Evolutionary conservation across 2,329 filamentous ascomycete species (phyloP), one percentile per base, ranked within the genome.

Genomic region (Botrytis aclada): DNA sequence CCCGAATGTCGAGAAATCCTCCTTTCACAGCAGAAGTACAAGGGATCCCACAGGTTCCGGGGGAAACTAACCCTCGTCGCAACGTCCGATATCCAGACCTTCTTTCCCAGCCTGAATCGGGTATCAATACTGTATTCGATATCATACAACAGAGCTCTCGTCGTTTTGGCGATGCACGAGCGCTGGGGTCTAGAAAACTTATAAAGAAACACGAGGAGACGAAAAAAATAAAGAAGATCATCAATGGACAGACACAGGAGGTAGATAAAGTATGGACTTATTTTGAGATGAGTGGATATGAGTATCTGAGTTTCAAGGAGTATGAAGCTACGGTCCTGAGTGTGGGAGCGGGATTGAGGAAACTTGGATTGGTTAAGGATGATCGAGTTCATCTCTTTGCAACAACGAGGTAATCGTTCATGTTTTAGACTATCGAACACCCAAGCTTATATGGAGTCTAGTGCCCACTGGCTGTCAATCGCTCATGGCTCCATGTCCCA

Each of bases 201-300:
- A 84, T 97, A 82, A 88, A 91, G 82, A 91, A 90, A 51, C 93
- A 96, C 82, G 87, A 90, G 77, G 93, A 97, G 84, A 92, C 89
- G 79, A 97, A 95, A 86, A 95, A 94, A 86, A 85, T 97, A 81
- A 96, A 95, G 88, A 96, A 95, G 87, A 87, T 94, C 73, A 85
- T 97, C 62, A 92, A 96, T 81, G 93, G 93, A 76, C 87, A 91
- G 79, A 91, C 95, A 85, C 84, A 88, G 79, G 88, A 94, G 83
- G 88, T 95, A 41, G 92, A 95, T 82, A 97, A 97, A 89, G 88
- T 93, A 80, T 97, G 93, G 93, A 92, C 90, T 72, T 97, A 92
- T 83, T 96, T 93, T 81, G 93, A 97, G 85, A 89, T 95, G 78
- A 92, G 91, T 81, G 86, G 85, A 69, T 97, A 95, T 85, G 88